Evolutionary conservation across 441 rosid genomes (phyloP).

Genomic region (Rhodomyrtus psidioides): DNA sequence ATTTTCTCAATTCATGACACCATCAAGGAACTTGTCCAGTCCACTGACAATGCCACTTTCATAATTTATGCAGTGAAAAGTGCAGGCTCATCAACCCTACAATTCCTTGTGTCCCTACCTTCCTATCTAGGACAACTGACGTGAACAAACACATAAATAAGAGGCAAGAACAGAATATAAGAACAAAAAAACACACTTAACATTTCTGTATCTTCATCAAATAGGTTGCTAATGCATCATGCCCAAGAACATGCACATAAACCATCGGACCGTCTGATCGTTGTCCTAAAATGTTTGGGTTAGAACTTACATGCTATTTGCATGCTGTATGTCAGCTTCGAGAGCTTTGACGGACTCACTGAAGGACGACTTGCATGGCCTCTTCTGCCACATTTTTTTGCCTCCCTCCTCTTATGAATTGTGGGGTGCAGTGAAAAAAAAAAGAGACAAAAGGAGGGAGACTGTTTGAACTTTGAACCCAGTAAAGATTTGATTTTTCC

Average conservation of each 20-base stretch:
- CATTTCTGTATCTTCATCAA: not conserved
- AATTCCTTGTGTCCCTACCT: not conserved
- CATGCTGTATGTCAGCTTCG: conserved; percentile 53
- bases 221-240: not conserved
- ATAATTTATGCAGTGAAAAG: not conserved
- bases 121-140: not conserved
- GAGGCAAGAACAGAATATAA: not conserved
- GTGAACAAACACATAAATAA: not conserved
- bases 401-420: not conserved
- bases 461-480: not conserved
- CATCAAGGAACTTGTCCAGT: not conserved
- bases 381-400: not conserved
- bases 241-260: not conserved
- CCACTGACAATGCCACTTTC: not conserved
- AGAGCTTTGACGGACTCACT: conserved; percentile 36
- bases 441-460: not conserved
- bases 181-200: not conserved
- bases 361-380: conserved; percentile 20
- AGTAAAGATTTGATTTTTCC: not conserved
- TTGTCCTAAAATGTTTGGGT: not conserved
- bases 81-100: not conserved
- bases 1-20: not conserved
- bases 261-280: not conserved
- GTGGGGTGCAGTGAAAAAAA: not conserved
- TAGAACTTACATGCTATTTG: conserved; percentile 42